phyloP scores from a whole-genome alignment of 2,329 filamentous ascomycete genomes.

The Achaetomium macrosporum region DNA sequence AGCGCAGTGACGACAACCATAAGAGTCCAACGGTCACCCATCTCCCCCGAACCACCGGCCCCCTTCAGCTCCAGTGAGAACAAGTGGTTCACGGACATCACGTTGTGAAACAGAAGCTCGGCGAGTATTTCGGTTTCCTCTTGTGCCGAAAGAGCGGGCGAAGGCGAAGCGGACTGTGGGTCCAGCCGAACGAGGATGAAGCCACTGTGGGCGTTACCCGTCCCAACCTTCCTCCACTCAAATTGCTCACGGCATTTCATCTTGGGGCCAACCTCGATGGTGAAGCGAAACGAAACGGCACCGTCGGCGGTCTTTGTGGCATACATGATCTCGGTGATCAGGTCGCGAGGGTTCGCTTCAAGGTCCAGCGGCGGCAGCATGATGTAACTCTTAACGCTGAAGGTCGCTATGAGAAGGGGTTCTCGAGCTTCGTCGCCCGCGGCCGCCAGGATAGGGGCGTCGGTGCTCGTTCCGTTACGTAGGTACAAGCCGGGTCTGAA shows the following conservation, averaged over 20 bases:
- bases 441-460: slow-evolving; percentile 10
- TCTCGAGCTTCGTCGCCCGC: slow-evolving; percentile 4
- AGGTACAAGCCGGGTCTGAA: slow-evolving; percentile 13
- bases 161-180: background rate
- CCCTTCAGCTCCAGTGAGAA: slow-evolving; percentile 12
- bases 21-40: slow-evolving; percentile 14
- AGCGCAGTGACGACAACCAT: slow-evolving; percentile 11
- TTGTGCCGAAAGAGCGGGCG: background rate
- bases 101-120: slow-evolving; percentile 3
- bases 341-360: slow-evolving; percentile 6
- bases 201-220: background rate
- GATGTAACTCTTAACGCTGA: slow-evolving; percentile 7
- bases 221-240: slow-evolving; percentile 7
- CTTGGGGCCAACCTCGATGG: slow-evolving; percentile 7
- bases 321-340: slow-evolving; percentile 9
- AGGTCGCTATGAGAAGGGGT: background rate
- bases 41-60: slow-evolving; percentile 6
- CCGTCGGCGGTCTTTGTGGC: background rate
- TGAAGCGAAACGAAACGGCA: slow-evolving; percentile 8
- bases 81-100: background rate
- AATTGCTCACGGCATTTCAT: slow-evolving; percentile 4
- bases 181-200: background rate
- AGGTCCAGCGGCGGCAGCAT: slow-evolving; percentile 7
- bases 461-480: slow-evolving; percentile 6
- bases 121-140: slow-evolving; percentile 8